Evolutionary conservation across 345 rosid genomes (phyloP).

Genomic region (Eucalyptus paniculata): DNA sequence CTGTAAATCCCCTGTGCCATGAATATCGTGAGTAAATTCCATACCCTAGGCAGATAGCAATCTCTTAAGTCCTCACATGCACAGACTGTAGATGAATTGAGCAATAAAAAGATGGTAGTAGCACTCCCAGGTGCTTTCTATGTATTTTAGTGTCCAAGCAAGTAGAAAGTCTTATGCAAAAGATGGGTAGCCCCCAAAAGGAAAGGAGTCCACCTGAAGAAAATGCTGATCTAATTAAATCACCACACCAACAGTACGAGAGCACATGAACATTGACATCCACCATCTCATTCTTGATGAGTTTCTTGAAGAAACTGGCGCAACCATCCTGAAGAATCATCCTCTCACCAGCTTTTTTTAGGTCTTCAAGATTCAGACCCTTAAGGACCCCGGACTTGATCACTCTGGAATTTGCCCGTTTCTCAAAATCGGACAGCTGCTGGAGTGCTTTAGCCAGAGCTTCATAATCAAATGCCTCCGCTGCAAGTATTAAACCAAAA

Average conservation of each 20-base stretch:
- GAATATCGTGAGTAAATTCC: neutral
- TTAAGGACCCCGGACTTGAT: conserved; percentile 68
- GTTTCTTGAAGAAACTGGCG: conserved; percentile 49
- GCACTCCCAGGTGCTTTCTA: neutral
- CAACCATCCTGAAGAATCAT: conserved; percentile 82
- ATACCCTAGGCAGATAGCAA: neutral
- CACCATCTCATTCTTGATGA: conserved; percentile 34
- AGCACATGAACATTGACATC: conserved; percentile 56
- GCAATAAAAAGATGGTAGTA: neutral
- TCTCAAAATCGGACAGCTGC: conserved; percentile 71
- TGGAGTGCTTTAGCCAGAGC: conserved; percentile 54
- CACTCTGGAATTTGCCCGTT: conserved; percentile 66
- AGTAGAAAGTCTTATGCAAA: neutral
- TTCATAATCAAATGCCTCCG: conserved; percentile 50
- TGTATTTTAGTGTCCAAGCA: neutral
- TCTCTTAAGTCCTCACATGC: neutral
- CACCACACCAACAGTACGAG: conserved; percentile 92
- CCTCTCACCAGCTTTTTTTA: conserved; percentile 77
- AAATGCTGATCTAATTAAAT: conserved; percentile 74
- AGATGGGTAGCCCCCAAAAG: neutral
- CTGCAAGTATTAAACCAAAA: conserved; percentile 21
- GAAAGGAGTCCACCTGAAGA: conserved; percentile 34
- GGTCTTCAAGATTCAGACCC: conserved; percentile 76
- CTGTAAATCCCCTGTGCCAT: conserved; percentile 34
- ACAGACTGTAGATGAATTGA: neutral